Base-by-base conservation (phyloP, 1,284 basidiomycete genomes). In the Tilletia indica region DNA sequence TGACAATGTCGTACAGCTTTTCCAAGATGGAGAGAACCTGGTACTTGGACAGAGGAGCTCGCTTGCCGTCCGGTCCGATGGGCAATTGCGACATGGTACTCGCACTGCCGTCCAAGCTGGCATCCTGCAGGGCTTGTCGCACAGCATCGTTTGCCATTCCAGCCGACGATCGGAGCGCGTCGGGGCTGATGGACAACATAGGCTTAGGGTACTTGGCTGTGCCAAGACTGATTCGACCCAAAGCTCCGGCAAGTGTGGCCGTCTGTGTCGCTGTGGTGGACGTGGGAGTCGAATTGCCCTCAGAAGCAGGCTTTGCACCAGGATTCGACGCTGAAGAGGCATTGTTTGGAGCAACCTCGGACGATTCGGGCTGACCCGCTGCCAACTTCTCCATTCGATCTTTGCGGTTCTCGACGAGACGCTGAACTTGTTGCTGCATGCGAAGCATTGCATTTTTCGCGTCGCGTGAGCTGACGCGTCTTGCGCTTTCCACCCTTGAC, bases 341-440 rank as follows among this genome's bases (percentile, higher is more conserved):
- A 31, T 2, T 31, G 25, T 31, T 31, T 31, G 42, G 42, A 14
- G 42, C 42, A 45, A 45, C 42, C 42, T 45, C 42, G 42, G 42
- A 45, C 3, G 42, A 45, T 3, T 45, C 42, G 9, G 42, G 42
- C 14, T 45, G 42, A 45, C 42, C 42, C 61, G 73, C 69, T 71
- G 80, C 74, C 72, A 82, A 70, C 73, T 81, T 80, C 36, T 82
- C 80, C 68, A 77, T 78, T 38, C 85, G 89, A 84, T 92, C 88
- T 77, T 93, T 90, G 2, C 94, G 93, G 83, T 92, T 94, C 80
- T 91, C 94, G 21, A 99, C 94, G 76, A 99, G 93, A 72, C 96
- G 88, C 86, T 98, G 95, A 14, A 99, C 96, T 84, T 99, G 96
- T 74, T 93, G 90, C 78, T 96, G 93, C 92, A 99, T 95, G 73